These are phyloP conservation scores for Acanthamoeba sp. DNA, from an alignment of 208 protist genomes.

Conservation along the genomic window DNA sequence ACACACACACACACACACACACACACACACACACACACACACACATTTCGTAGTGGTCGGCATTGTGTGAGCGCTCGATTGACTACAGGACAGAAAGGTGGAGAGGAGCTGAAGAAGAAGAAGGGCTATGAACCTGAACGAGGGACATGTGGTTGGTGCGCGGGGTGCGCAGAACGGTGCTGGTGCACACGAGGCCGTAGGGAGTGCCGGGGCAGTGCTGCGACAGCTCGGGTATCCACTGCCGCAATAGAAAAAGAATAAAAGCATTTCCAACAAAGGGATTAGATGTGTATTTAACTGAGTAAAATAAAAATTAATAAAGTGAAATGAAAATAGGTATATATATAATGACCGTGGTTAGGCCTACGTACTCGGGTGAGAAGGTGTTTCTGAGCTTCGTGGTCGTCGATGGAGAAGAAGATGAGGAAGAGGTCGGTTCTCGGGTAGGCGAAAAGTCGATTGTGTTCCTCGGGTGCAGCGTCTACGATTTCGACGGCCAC, in stretches of 20 bases:
- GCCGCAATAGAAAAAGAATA: not conserved
- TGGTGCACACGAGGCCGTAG: conserved; percentile 79
- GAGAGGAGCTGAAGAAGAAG: not conserved
- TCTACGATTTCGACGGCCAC: conserved; percentile 53
- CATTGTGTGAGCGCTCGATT: too few relatives aligned
- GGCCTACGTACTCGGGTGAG: conserved; percentile 10
- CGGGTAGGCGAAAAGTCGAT: conserved; percentile 30
- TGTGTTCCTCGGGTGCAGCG: conserved; percentile 25
- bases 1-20: too few relatives aligned
- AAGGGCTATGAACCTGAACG: not conserved
- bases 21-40: too few relatives aligned
- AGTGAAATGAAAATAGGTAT: not conserved
- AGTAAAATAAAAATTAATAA: not conserved
- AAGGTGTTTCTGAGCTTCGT: conserved; percentile 20
- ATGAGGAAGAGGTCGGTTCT: conserved; percentile 64
- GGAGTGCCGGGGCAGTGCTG: conserved; percentile 79
- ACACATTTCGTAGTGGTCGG: not conserved
- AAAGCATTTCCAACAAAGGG: too few relatives aligned
- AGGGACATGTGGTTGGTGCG: not conserved
- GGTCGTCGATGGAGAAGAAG: conserved; percentile 61
- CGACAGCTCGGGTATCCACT: conserved; percentile 82
- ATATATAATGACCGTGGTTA: too few relatives aligned
- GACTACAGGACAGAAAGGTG: not conserved
- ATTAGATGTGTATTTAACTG: not conserved
- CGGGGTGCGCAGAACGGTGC: conserved; percentile 70